A percentile compares a stretch with the other conserved stretches of the same genome.
These are phyloP conservation scores for Ophiocordyceps australis DNA, from an alignment of 2,329 filamentous ascomycete genomes.

Conservation along the genomic window DNA sequence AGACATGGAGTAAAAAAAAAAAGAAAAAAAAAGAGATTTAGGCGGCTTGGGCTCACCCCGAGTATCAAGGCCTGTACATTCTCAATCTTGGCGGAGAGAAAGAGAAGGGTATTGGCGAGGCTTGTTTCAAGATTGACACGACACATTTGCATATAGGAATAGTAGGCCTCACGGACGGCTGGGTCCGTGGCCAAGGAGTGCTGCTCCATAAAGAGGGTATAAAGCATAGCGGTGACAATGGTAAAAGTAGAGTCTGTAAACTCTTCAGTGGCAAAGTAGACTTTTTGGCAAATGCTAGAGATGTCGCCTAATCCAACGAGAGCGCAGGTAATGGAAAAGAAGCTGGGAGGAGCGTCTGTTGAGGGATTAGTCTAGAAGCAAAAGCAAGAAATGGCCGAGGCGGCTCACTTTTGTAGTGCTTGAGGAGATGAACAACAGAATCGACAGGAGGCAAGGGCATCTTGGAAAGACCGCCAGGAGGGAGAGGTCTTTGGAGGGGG, in stretches of 20 bases:
- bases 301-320: constrained; percentile 31
- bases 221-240: constrained; percentile 28
- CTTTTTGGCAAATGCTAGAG: constrained; percentile 25
- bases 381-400: not conserved
- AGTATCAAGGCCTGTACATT: constrained; percentile 41
- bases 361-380: constrained; percentile 1
- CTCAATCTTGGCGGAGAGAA: constrained; percentile 33
- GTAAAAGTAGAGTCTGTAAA: constrained; percentile 30
- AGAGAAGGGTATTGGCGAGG: constrained; percentile 31
- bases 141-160: constrained; percentile 19
- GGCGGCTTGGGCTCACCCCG: constrained; percentile 19
- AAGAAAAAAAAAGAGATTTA: not conserved
- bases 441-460: constrained; percentile 35
- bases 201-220: constrained; percentile 30
- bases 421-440: constrained; percentile 27
- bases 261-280: constrained; percentile 33
- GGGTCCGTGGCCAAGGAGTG: constrained; percentile 16
- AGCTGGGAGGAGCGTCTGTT: constrained; percentile 23
- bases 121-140: constrained; percentile 30
- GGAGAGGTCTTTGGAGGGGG: constrained; percentile 23
- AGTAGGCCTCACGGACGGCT: constrained; percentile 15
- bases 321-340: constrained; percentile 30
- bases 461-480: constrained; percentile 26
- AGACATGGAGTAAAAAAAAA: not conserved
- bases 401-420: constrained; percentile 24